These are phyloP conservation scores for Psophocarpus tetragonolobus DNA, from an alignment of 306 rosid genomes.

Conservation along the genomic window DNA sequence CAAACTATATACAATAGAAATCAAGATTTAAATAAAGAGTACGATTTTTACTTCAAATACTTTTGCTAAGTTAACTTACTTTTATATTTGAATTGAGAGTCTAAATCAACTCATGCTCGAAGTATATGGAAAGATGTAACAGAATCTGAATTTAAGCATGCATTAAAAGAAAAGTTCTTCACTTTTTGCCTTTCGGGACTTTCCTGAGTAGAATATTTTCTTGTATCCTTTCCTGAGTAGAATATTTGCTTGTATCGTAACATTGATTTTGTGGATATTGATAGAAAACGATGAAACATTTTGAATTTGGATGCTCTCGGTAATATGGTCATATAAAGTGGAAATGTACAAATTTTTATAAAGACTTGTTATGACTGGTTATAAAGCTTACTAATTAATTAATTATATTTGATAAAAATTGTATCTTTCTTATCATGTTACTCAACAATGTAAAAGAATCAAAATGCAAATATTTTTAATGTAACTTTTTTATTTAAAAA, in stretches of 20 bases:
- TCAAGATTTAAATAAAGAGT: neutral
- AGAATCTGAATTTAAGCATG: slow-evolving; percentile 11
- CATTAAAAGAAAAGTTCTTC: neutral
- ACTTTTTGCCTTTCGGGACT: neutral
- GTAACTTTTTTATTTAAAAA: neutral
- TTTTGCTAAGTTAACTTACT: neutral
- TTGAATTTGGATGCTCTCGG: neutral
- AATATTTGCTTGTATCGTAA: neutral
- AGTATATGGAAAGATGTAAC: neutral
- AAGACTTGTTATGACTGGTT: neutral
- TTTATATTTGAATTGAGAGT: neutral
- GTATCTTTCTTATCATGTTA: neutral
- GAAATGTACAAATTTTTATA: neutral
- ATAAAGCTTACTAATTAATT: neutral
- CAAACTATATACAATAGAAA: neutral
- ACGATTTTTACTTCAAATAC: neutral
- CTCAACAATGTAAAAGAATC: neutral
- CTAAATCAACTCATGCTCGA: neutral
- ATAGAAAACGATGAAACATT: neutral
- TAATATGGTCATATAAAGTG: neutral
- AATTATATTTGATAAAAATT: neutral
- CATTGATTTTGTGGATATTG: neutral
- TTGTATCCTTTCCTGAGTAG: neutral
- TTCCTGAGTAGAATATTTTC: neutral
- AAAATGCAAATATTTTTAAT: neutral